Evolutionary conservation across 164 flowering plant genomes (phyloP).

Genomic region (Nymphaea thermarum): DNA sequence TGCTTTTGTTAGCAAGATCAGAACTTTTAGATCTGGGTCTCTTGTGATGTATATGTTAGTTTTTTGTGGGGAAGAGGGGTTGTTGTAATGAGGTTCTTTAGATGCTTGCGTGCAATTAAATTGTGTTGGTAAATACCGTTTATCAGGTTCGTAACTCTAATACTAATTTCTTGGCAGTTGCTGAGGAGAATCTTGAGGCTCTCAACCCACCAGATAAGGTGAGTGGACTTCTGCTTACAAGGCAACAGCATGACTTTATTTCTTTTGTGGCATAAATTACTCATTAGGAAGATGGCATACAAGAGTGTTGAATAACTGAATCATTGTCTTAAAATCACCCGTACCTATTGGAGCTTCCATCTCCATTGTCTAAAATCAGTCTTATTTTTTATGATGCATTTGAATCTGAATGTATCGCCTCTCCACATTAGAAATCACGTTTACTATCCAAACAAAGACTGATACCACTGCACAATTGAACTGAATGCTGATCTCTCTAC

Average conservation of each 20-base stretch:
- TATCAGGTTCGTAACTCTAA: background rate
- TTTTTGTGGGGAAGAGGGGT: no score
- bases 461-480: no score
- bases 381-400: background rate
- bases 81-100: no score
- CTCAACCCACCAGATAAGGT: conserved; percentile 68
- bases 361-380: background rate
- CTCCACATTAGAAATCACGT: no score
- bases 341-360: background rate
- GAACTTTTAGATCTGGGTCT: no score
- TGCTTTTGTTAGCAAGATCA: no score
- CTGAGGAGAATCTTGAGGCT: conserved; percentile 74
- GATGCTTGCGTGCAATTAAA: no score
- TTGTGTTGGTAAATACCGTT: background rate
- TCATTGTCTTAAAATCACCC: background rate
- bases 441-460: no score
- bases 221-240: conserved; percentile 7
- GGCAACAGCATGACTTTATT: background rate
- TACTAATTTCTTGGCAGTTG: conserved; percentile 37
- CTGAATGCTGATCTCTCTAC: no score
- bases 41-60: no score
- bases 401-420: no score
- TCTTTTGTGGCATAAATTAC: background rate
- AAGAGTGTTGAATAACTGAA: background rate
- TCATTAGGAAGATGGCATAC: background rate